These are phyloP conservation scores for Hibiscus tridactylites DNA, from an alignment of 345 rosid genomes.

Conservation along the genomic window DNA sequence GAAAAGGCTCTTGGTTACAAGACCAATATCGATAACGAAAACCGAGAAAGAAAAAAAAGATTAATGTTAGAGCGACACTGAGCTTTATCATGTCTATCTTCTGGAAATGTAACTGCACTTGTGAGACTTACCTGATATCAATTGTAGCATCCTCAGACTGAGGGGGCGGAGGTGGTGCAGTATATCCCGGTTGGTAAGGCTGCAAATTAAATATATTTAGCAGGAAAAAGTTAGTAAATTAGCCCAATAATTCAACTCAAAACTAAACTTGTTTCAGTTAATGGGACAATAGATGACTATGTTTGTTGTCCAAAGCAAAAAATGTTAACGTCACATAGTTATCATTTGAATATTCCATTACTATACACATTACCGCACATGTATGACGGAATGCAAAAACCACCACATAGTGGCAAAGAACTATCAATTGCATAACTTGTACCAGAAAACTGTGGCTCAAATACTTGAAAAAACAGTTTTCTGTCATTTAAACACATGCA, in stretches of 20 bases:
- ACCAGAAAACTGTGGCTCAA: not conserved
- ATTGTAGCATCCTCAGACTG: slow-evolving; percentile 55
- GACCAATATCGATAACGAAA: not conserved
- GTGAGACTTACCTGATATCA: slow-evolving; percentile 62
- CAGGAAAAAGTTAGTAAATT: slow-evolving; percentile 5
- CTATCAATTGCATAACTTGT: not conserved
- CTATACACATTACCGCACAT: not conserved
- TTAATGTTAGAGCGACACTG: not conserved
- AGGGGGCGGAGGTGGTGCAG: slow-evolving; percentile 61
- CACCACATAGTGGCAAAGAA: not conserved
- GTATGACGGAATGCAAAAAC: not conserved
- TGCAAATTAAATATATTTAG: slow-evolving; percentile 20
- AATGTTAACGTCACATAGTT: not conserved
- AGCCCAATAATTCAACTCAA: not conserved
- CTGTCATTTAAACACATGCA: not conserved
- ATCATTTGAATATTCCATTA: not conserved
- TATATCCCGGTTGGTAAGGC: slow-evolving; percentile 87
- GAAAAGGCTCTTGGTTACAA: not conserved
- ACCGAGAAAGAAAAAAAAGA: not conserved
- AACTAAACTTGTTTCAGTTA: not conserved
- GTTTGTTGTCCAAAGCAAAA: not conserved
- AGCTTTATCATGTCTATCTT: not conserved
- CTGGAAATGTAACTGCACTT: not conserved
- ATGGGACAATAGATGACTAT: not conserved
- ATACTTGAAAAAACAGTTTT: not conserved